Base-by-base conservation (phyloP, 352 stramenopile genomes). In the Saprolegnia parasitica region DNA sequence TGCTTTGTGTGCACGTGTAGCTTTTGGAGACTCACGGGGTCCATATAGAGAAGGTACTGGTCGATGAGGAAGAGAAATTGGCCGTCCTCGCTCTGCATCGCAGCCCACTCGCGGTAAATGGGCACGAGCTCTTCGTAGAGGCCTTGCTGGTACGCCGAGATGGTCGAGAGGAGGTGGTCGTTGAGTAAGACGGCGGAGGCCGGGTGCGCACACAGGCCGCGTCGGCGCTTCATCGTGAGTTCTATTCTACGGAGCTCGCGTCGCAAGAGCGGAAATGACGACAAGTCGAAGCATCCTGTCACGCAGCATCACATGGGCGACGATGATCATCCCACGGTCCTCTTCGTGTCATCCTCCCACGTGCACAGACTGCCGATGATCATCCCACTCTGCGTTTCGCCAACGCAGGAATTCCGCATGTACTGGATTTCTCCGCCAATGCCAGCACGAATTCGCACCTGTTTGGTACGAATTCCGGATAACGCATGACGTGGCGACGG, bases 21-120 rank as follows among this genome's bases (percentile, higher is more conserved):
- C 15, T 50, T 61, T 16, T 68, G 42, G 29, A 68, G 10, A 32
- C 62, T 68, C 46, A 68, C 50, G 24, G 62, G 62, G 50, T 68
- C 62, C 15, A 68, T 24, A 29, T 57, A 68, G 16, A 68, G 32
- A 49, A 56, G 24, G 5, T 61, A 9, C 15, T 68, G 62, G 50
- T 68, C 29, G 26, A 68, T 26, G 42, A 58, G 20, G 26, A 68
- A 68, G 42, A 68, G 52, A 60, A 42, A 68, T 8, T 57, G 32
- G 40, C 47, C 62, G 50, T 42, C 29, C 8, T 11, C 16, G 32
- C 21, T 21, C 16, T 39, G 23, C 42, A 47, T 32, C 24, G 47
- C 24, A 5, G 20, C 23, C 62, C 62, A 68, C 32, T 68, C 62
- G 26, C 32, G 40, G 29, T 39, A 21, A 10, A 60, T 68, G n/a